phyloP scores from a whole-genome alignment of 2,329 filamentous ascomycete genomes.

The Dissoconium aciculare region DNA sequence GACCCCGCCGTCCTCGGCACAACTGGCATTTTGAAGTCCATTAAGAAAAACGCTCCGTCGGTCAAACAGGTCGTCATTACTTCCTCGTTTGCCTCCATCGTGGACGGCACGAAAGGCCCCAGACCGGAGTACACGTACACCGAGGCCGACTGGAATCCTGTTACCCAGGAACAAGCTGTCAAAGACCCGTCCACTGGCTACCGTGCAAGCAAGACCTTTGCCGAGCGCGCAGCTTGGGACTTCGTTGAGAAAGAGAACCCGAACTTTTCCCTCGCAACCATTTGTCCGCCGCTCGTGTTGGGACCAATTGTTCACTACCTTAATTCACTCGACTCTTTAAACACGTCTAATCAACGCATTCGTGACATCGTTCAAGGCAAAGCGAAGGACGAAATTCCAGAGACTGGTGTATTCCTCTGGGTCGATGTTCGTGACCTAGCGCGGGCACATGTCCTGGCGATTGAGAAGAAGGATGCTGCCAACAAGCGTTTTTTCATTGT shows the following conservation, averaged over 20 bases:
- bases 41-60: constrained; percentile 44
- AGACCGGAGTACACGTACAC: constrained; percentile 36
- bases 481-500: constrained; percentile 52
- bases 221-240: constrained; percentile 40
- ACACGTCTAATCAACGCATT: constrained; percentile 58
- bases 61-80: constrained; percentile 63
- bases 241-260: constrained; percentile 38
- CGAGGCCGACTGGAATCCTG: constrained; percentile 42
- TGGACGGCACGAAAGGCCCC: constrained; percentile 40
- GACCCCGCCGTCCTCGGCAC: constrained; percentile 50
- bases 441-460: constrained; percentile 14
- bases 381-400: constrained; percentile 41
- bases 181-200: constrained; percentile 31
- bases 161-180: constrained; percentile 37
- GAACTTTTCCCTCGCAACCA: constrained; percentile 34
- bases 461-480: constrained; percentile 40
- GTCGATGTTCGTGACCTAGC: constrained; percentile 17
- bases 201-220: constrained; percentile 46
- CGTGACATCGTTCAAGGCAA: constrained; percentile 47
- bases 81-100: constrained; percentile 52
- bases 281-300: constrained; percentile 37
- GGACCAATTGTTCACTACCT: constrained; percentile 44
- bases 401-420: constrained; percentile 32
- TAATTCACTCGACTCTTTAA: constrained; percentile 47
- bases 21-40: constrained; percentile 45